Evolutionary conservation across 2,329 filamentous ascomycete genomes (phyloP).

Genomic region (Fusarium dlaminii): DNA sequence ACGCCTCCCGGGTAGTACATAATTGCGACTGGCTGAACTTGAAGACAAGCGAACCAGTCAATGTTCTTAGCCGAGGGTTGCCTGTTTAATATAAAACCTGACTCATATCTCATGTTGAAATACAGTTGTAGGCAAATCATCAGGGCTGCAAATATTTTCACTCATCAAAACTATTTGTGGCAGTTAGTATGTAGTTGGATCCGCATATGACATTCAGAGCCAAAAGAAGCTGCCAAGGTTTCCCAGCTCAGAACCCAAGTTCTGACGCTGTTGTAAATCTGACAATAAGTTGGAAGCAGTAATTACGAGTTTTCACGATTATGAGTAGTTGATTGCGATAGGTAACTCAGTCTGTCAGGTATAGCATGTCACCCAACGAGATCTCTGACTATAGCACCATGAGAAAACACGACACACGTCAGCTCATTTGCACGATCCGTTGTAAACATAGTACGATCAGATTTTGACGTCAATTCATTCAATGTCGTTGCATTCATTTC

Average conservation of each 20-base stretch:
- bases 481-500: conserved; percentile 16
- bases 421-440: conserved; percentile 3
- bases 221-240: neutral
- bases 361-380: conserved; percentile 1
- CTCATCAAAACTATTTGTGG: no score
- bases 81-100: neutral
- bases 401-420: conserved; percentile 2
- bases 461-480: conserved; percentile 12
- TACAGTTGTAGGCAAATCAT: no score
- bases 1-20: conserved; percentile 31
- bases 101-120: neutral
- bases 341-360: neutral
- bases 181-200: neutral
- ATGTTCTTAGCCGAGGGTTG: conserved; percentile 4
- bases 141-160: neutral
- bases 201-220: neutral
- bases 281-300: neutral
- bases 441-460: neutral
- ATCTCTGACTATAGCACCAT: neutral
- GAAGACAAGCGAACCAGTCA: conserved; percentile 5
- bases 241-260: neutral
- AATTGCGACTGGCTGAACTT: conserved; percentile 25
- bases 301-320: neutral
- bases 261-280: neutral
- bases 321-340: neutral